Evolutionary conservation across 2,329 filamentous ascomycete species (phyloP), one percentile per base, ranked within the genome.

Genomic region (Calonectria leucothoes): DNA sequence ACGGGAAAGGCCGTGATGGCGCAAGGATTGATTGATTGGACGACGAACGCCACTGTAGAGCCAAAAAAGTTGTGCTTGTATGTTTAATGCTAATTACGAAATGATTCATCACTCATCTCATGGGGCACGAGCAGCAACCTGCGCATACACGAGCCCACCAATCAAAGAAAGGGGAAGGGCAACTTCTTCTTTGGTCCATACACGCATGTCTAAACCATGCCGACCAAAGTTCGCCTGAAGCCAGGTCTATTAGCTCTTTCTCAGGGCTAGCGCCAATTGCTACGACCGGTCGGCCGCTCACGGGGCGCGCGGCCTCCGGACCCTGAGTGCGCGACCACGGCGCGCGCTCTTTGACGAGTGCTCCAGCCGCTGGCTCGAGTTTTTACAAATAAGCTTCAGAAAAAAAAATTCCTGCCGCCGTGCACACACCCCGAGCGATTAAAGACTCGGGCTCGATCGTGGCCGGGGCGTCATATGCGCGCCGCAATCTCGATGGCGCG

Each of bases 251-350:
- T 7, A 23, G 23, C 15, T 10, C 3, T 3, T 8, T 10, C 3
- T 3, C 4, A 14, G n/a, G n/a, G 33, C 33, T 59, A 27, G 33
- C 15, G 55, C 55, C n/a, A 17, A 4, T 37, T 4, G 5, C 10
- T 33, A 59, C n/a, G n/a, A 25, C 33, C 55, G n/a, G n/a, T n/a
- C 35, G 31, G 25, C n/a, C n/a, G n/a, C n/a, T n/a, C n/a, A n/a
- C 55, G 55, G 55, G 27, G 55, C 55, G 55, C 55, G 55, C 55
- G 55, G 55, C 55, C 37, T 59, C 55, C 55, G 55, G 37, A 45
- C 42, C 42, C 35, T 15, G 35, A 23, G 55, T 11, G 55, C 10
- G 55, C 12, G 39, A 8, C 42, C 10, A 23, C n/a, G 7, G 6
- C 33, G 33, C n/a, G 33, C 10, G 33, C 55, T n/a, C 33, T 29